phyloP scores from a whole-genome alignment of 371 early-diverging fungal species.

The Syncephalastrum sp. region DNA sequence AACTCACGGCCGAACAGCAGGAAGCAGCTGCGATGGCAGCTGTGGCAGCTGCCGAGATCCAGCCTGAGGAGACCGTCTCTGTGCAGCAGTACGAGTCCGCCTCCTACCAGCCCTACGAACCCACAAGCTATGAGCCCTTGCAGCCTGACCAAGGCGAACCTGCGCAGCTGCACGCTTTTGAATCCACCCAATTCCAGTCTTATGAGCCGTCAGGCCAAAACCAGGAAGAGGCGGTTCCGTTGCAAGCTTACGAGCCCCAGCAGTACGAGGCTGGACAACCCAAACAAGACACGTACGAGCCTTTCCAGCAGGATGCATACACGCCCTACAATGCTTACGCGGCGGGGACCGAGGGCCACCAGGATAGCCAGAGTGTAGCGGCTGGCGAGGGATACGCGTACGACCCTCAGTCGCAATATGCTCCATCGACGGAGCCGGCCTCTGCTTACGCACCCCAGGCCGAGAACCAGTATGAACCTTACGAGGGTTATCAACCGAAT shows the following conservation, averaged over 20 bases:
- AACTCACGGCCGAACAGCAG: neutral
- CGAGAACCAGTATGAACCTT: conserved; percentile 3
- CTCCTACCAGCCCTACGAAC: conserved; percentile 2
- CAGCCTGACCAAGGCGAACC: neutral
- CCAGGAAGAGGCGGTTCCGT: neutral
- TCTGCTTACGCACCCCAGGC: conserved; percentile 6
- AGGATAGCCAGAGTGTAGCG: neutral
- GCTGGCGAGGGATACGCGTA: neutral
- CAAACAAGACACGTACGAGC: neutral
- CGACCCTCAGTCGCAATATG: conserved; percentile 3
- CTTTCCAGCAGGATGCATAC: neutral
- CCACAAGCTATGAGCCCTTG: neutral
- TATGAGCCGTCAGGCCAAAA: conserved; percentile 2
- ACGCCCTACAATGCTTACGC: conserved; percentile 2
- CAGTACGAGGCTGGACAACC: neutral
- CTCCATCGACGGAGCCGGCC: neutral
- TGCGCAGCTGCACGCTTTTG: neutral
- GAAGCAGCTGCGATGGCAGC: neutral
- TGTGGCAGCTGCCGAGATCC: neutral
- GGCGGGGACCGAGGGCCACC: neutral
- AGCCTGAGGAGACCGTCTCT: neutral
- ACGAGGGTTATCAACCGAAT: conserved; percentile 11
- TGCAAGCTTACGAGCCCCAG: neutral
- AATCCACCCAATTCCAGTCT: neutral
- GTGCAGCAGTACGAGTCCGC: neutral